A percentile compares a stretch with the other conserved stretches of the same genome.
These are phyloP conservation scores for Candida xyloterini DNA, from an alignment of 805 yeast species.

Conservation along the genomic window DNA sequence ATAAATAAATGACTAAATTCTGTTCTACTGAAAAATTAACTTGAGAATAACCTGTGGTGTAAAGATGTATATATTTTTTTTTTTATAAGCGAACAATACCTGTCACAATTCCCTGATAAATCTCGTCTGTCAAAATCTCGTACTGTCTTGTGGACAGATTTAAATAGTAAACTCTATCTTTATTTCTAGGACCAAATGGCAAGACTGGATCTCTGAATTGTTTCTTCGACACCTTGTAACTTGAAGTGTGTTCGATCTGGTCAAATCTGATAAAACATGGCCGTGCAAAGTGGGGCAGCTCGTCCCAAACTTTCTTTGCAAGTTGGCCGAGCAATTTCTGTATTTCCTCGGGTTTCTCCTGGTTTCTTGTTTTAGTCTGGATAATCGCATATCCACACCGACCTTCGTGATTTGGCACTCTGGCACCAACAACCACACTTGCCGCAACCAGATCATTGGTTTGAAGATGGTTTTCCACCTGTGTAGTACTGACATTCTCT, in stretches of 20 bases:
- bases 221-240: constrained; percentile 77
- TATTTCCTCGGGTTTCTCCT: constrained; percentile 25
- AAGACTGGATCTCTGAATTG: constrained; percentile 62
- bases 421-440: constrained; percentile 83
- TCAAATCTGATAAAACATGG: constrained; percentile 80
- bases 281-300: constrained; percentile 79
- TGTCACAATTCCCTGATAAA: constrained; percentile 44
- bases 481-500: constrained; percentile 91
- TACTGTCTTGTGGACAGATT: constrained; percentile 45
- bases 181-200: constrained; percentile 62
- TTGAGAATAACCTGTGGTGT: not conserved
- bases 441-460: constrained; percentile 48
- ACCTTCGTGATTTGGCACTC: constrained; percentile 86
- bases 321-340: constrained; percentile 38
- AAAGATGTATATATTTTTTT: not conserved
- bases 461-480: constrained; percentile 77
- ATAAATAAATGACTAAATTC: constrained; percentile 9
- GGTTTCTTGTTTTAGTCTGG: constrained; percentile 37
- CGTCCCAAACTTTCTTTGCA: constrained; percentile 34
- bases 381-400: constrained; percentile 89
- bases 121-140: constrained; percentile 49
- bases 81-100: constrained; percentile 26
- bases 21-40: constrained; percentile 6
- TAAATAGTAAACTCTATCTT: constrained; percentile 70
- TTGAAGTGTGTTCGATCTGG: constrained; percentile 65